Conservation (phyloP, 352 stramenopile genomes). For the Pythium pectinolyticum region DNA sequence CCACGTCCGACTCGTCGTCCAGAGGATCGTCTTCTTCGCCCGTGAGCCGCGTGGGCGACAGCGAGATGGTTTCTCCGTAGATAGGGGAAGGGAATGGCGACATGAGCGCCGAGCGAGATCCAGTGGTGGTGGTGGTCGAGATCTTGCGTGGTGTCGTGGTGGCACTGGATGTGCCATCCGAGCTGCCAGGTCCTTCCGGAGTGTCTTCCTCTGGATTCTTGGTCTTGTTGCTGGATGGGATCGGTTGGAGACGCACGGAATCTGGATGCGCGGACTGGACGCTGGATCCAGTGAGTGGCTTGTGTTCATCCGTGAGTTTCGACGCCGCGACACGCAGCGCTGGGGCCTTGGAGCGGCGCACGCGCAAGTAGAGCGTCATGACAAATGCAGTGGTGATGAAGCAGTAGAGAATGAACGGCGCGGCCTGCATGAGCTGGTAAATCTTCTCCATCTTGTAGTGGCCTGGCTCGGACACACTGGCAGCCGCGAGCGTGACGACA, state of each 20-base stretch:
- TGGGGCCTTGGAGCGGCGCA: slow-evolving; percentile 75
- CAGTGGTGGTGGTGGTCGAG: background rate
- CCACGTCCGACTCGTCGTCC: too few relatives aligned
- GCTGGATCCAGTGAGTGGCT: background rate
- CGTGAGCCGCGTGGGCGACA: slow-evolving; percentile 22
- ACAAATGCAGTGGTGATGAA: slow-evolving; percentile 80
- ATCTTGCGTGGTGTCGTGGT: slow-evolving; percentile 3
- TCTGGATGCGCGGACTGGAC: slow-evolving; percentile 9
- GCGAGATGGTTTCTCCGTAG: slow-evolving; percentile 26
- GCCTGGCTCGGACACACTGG: slow-evolving; percentile 63
- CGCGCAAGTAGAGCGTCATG: slow-evolving; percentile 82
- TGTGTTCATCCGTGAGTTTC: slow-evolving; percentile 42
- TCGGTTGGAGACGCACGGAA: slow-evolving; percentile 18
- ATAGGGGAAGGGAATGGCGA: slow-evolving; percentile 63
- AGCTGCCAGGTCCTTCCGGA: background rate
- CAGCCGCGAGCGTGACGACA: slow-evolving; percentile 76
- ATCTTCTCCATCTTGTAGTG: slow-evolving; percentile 88
- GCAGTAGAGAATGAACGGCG: slow-evolving; percentile 83
- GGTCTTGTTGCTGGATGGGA: slow-evolving; percentile 8
- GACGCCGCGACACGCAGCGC: slow-evolving; percentile 62
- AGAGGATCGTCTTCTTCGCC: slow-evolving; percentile 28
- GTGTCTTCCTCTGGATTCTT: background rate
- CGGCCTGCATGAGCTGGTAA: slow-evolving; percentile 75
- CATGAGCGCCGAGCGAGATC: slow-evolving; percentile 65
- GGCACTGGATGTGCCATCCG: background rate